A percentile compares a stretch with the other conserved stretches of the same genome.
phyloP scores from a whole-genome alignment of 441 rosid species.

The Cnidoscolus chayamansa region DNA sequence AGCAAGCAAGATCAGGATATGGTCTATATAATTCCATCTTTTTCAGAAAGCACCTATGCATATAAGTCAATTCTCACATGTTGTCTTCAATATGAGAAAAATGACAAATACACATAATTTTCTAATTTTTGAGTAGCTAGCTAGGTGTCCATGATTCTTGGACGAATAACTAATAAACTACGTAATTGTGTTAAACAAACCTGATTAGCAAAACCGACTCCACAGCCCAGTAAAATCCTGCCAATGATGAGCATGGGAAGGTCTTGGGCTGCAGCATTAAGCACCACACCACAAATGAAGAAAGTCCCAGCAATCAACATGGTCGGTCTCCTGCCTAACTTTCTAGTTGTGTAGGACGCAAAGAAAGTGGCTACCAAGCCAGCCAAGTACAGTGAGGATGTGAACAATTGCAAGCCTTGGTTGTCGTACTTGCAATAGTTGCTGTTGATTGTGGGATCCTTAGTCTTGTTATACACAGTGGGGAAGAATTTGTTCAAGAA shows the following conservation, averaged over 20 bases:
- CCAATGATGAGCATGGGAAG: conserved; percentile 88
- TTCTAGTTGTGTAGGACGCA: conserved; percentile 85
- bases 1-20: too few relatives aligned
- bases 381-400: conserved; percentile 85
- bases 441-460: conserved; percentile 27
- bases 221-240: conserved; percentile 82
- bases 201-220: conserved; percentile 94
- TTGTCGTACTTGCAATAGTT: conserved; percentile 92
- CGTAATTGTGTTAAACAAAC: conserved; percentile 17
- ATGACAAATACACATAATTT: too few relatives aligned
- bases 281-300: conserved; percentile 60
- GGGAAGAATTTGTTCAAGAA: conserved; percentile 82
- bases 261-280: conserved; percentile 70
- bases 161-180: too few relatives aligned
- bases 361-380: conserved; percentile 83
- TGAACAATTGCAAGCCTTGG: conserved; percentile 78
- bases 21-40: conserved; percentile 46
- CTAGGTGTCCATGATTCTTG: too few relatives aligned
- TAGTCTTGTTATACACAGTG: conserved; percentile 44
- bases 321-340: conserved; percentile 60
- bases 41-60: too few relatives aligned
- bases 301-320: conserved; percentile 86
- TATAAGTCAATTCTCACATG: too few relatives aligned
- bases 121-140: too few relatives aligned
- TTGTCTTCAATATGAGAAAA: too few relatives aligned